Evolutionary conservation across 2,329 filamentous ascomycete genomes (phyloP), one percentile per base, ranked within the genome.

Genomic region (Mollisia scopiformis): DNA sequence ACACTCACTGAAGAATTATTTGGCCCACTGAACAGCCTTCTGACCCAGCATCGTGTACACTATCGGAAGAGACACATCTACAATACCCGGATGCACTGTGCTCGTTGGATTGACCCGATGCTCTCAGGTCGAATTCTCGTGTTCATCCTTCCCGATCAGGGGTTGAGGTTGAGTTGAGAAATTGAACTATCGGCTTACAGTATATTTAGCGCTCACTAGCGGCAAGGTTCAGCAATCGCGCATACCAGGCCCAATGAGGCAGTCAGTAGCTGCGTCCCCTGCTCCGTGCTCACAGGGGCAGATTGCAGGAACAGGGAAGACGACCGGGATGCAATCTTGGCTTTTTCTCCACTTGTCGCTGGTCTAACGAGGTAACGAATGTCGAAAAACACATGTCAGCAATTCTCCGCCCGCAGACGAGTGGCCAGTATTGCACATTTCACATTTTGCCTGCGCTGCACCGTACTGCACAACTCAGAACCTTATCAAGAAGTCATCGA

Each of bases 141-240:
- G 49, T 51, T 51, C 49, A n/a, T 31, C 49, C 28, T 51, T 51
- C 49, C 49, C 21, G 16, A 31, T 51, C 49, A 51, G 49, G 49
- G 49, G 49, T n/a, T 51, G 30, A 47, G 43, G 43, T 47, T 47
- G 43, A 47, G 43, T 47, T 47, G 43, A 47, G 43, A 47, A 47
- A 19, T 28, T 16, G 21, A 1, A 25, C 10, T 6, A 23, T 46
- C 8, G 8, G 37, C 37, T 10, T n/a, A n/a, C 37, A n/a, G 2
- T 27, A 27, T 14, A 6, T 16, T 27, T 47, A 28, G 43, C 43
- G 23, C 39, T 19, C 2, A 10, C 39, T 43, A 43, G 39, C 43
- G 23, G 25, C 23, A 2, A 2, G 16, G 43, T 16, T 11, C 25
- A 16, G 41, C 19, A 10, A 6, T 11, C 23, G 10, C 10, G 41